phyloP scores from a whole-genome alignment of 2,329 filamentous ascomycete genomes.

The Leptographium lundbergii region DNA sequence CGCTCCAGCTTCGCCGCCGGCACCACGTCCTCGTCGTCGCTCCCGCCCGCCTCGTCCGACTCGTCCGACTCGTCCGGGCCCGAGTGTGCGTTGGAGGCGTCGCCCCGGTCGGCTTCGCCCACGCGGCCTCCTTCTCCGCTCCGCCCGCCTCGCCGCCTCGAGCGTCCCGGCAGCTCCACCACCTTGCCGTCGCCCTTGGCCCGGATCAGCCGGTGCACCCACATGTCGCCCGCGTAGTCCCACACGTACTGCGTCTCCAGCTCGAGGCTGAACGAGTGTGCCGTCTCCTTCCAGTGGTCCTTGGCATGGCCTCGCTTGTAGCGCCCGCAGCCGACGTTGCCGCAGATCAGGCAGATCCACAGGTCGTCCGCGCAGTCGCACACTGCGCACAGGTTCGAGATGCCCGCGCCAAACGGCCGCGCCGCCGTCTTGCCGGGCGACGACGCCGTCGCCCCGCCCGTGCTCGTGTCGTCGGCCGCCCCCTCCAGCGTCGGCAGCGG shows the following conservation, averaged over 20 bases:
- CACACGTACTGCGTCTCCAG: slow-evolving; percentile 89
- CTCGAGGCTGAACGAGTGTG: slow-evolving; percentile 86
- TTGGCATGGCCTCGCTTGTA: slow-evolving; percentile 93
- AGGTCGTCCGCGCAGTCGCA: slow-evolving; percentile 74
- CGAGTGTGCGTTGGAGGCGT: neutral
- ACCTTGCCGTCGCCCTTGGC: slow-evolving; percentile 88
- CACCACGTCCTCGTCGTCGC: slow-evolving; percentile 39
- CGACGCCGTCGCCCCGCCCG: slow-evolving; percentile 5
- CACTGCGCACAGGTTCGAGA: slow-evolving; percentile 62
- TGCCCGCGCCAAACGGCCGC: slow-evolving; percentile 44
- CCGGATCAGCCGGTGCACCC: slow-evolving; percentile 90
- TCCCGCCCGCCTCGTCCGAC: slow-evolving; percentile 3
- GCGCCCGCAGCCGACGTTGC: slow-evolving; percentile 81
- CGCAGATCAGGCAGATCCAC: slow-evolving; percentile 93
- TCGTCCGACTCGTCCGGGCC: slow-evolving; percentile 1
- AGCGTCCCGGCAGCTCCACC: slow-evolving; percentile 64
- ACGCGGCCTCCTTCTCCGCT: neutral
- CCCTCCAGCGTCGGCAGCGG: slow-evolving; percentile 19
- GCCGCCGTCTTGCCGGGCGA: slow-evolving; percentile 30
- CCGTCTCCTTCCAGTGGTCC: slow-evolving; percentile 80
- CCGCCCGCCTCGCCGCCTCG: neutral
- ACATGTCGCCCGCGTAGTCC: slow-evolving; percentile 93
- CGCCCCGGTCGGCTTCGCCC: slow-evolving; percentile 1
- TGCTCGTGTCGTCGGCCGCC: neutral
- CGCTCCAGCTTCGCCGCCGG: slow-evolving; percentile 57